A percentile compares a stretch with the other conserved stretches of the same genome.
These are phyloP conservation scores for Flaveria ramosissima DNA, from an alignment of 129 eudicot species.

Conservation along the genomic window DNA sequence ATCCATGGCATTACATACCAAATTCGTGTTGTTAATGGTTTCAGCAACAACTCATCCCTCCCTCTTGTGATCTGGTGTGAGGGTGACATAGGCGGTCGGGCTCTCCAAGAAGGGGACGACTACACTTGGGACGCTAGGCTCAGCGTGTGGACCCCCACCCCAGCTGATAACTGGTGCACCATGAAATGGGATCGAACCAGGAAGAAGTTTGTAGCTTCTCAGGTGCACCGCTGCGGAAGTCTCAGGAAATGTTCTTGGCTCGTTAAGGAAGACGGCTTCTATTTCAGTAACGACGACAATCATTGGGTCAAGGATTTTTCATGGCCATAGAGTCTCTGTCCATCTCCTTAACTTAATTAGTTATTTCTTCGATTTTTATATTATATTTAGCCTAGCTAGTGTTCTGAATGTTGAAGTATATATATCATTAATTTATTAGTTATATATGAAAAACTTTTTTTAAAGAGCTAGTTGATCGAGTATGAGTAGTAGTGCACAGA, in stretches of 20 bases:
- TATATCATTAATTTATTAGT: too few species aligned
- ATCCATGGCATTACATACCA: conserved; percentile 39
- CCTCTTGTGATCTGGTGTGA: conserved; percentile 57
- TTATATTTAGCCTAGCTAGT: too few species aligned
- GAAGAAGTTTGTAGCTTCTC: conserved; percentile 47
- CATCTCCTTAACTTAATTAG: not conserved
- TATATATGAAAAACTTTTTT: not conserved
- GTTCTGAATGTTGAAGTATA: too few species aligned
- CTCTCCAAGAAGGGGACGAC: conserved; percentile 62
- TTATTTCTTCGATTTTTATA: too few species aligned
- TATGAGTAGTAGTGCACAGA: not conserved
- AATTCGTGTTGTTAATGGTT: conserved; percentile 55
- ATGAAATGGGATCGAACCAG: conserved; percentile 54
- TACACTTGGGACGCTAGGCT: conserved; percentile 41
- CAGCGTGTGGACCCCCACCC: conserved; percentile 34
- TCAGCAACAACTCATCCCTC: conserved; percentile 55
- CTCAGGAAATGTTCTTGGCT: conserved; percentile 48
- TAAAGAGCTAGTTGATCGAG: conserved; percentile 7
- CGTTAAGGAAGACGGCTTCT: conserved; percentile 64
- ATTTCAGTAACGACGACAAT: conserved; percentile 47
- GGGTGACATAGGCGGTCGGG: conserved; percentile 51
- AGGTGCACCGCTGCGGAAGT: conserved; percentile 31
- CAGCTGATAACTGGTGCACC: conserved; percentile 41
- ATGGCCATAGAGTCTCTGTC: conserved; percentile 28
- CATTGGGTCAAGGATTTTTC: conserved; percentile 52